Evolutionary conservation across 495 filamentous ascomycete species (phyloP).

Genomic region (Penicillium antarcticum): DNA sequence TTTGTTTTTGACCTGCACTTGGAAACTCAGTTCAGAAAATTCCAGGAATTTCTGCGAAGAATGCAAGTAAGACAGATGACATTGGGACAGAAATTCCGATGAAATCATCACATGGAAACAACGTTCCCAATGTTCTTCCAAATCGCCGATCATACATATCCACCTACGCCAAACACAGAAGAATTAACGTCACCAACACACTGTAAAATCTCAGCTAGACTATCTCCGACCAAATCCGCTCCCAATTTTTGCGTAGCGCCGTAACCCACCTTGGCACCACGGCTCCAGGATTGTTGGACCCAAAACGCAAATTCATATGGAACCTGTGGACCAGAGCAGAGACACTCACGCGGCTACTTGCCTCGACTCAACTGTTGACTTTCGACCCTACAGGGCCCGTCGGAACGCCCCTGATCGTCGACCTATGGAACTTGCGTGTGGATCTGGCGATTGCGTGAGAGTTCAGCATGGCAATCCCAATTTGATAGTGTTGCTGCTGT

Average conservation of each 20-base stretch:
- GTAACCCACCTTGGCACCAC: not conserved
- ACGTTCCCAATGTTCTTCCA: not conserved
- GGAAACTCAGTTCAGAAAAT: not conserved
- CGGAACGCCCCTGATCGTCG: slow-evolving; percentile 2
- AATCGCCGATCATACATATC: not conserved
- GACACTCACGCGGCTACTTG: not conserved
- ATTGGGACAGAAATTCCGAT: too few relatives aligned
- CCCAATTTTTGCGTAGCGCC: not conserved
- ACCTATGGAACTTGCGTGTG: not conserved
- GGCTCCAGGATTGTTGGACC: not conserved
- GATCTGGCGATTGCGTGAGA: not conserved
- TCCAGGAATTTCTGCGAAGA: not conserved
- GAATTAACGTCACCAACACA: too few relatives aligned
- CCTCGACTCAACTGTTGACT: not conserved
- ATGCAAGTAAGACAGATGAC: not conserved
- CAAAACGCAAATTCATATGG: not conserved
- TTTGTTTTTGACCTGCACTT: too few relatives aligned
- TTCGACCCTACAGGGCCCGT: not conserved
- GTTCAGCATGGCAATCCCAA: not conserved
- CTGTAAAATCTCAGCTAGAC: too few relatives aligned
- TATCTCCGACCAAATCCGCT: too few relatives aligned
- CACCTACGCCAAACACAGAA: too few relatives aligned
- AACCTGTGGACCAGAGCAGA: not conserved
- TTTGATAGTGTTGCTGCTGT: not conserved
- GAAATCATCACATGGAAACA: too few relatives aligned